These are phyloP conservation scores for Diatrype stigma DNA, from an alignment of 2,329 filamentous ascomycete genomes.

Conservation along the genomic window DNA sequence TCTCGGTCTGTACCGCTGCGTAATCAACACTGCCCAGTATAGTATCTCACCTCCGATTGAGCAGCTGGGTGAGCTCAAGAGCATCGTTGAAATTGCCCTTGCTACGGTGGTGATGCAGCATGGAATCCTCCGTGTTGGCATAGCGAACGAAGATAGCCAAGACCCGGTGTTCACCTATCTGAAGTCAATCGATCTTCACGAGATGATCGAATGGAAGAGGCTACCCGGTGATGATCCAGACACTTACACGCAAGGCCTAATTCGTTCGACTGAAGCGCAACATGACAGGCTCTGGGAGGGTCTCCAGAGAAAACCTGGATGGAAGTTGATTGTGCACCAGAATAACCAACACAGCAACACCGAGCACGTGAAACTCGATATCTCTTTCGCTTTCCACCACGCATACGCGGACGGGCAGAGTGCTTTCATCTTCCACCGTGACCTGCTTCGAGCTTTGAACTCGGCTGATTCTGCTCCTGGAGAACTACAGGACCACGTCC, in stretches of 20 bases:
- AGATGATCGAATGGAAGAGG: constrained; percentile 36
- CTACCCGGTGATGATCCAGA: constrained; percentile 24
- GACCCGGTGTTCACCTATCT: constrained; percentile 41
- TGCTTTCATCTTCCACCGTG: constrained; percentile 44
- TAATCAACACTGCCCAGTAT: constrained; percentile 44
- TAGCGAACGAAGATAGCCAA: constrained; percentile 40
- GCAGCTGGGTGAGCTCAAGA: constrained; percentile 8
- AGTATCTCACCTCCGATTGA: constrained; percentile 12
- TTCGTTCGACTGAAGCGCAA: constrained; percentile 29
- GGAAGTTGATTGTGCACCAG: constrained; percentile 40
- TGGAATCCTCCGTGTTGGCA: constrained; percentile 45
- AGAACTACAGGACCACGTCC: constrained; percentile 18
- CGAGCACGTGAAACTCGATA: constrained; percentile 27
- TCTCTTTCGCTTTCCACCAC: constrained; percentile 50
- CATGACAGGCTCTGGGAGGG: constrained; percentile 40
- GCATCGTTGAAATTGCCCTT: constrained; percentile 34
- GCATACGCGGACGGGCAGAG: constrained; percentile 48
- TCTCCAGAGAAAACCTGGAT: constrained; percentile 37
- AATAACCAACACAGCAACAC: constrained; percentile 10
- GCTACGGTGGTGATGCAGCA: constrained; percentile 37
- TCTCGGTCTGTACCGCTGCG: constrained; percentile 43
- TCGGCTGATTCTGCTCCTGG: constrained; percentile 1
- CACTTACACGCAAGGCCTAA: constrained; percentile 23
- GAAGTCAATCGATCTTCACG: constrained; percentile 36
- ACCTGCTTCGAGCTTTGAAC: constrained; percentile 41